phyloP scores from a whole-genome alignment of 2,329 filamentous ascomycete species.

The Monilinia aucupariae region DNA sequence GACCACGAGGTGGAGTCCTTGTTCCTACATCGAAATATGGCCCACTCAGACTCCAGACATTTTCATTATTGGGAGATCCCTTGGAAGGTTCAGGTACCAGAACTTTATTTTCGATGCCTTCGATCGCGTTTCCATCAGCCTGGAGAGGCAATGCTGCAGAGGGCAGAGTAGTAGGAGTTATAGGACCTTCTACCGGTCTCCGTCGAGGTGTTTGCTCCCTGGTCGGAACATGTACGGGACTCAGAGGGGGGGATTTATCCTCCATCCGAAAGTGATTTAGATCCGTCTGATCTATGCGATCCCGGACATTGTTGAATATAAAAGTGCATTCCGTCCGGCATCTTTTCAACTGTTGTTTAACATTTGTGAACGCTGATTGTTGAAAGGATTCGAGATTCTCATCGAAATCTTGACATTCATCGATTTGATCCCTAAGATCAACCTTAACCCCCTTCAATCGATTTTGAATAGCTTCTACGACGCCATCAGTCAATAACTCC shows the following conservation, averaged over 20 bases:
- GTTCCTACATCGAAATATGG: conserved; percentile 20
- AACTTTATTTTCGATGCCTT: conserved; percentile 2
- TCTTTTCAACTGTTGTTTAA: conserved; percentile 28
- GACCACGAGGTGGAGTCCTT: conserved; percentile 19
- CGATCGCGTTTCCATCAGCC: background rate
- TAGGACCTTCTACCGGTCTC: background rate
- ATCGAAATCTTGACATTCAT: conserved; percentile 30
- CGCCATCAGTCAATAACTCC: conserved; percentile 13
- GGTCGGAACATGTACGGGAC: conserved; percentile 7
- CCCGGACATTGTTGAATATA: conserved; percentile 27
- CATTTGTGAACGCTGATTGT: conserved; percentile 22
- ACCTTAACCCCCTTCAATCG: conserved; percentile 30
- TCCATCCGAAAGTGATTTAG: conserved; percentile 16
- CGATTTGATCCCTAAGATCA: conserved; percentile 30
- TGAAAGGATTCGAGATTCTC: conserved; percentile 30
- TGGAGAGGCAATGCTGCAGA: background rate
- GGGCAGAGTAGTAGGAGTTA: background rate
- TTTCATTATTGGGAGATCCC: background rate
- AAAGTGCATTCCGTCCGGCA: conserved; percentile 27
- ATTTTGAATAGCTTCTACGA: conserved; percentile 25
- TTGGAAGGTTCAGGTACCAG: background rate
- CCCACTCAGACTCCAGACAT: conserved; percentile 15
- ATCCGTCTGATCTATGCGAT: conserved; percentile 19
- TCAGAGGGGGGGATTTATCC: conserved; percentile 13
- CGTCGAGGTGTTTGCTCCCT: conserved; percentile 4